Evolutionary conservation across 2,329 filamentous ascomycete species (phyloP).

Genomic region (Pyricularia sp.): DNA sequence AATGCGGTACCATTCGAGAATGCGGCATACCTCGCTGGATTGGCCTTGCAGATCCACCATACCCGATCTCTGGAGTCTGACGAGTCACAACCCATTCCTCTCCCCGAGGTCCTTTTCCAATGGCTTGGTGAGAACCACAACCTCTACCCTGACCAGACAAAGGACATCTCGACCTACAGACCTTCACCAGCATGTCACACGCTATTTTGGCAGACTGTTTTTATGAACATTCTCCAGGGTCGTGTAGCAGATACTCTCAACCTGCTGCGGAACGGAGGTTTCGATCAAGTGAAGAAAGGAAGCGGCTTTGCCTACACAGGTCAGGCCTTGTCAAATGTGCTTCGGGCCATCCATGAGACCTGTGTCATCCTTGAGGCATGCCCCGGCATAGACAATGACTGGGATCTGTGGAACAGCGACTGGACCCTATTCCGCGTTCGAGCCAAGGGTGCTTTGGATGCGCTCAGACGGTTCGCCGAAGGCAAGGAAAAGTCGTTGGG

Average conservation of each 20-base stretch:
- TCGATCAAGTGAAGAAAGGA: conserved; percentile 65
- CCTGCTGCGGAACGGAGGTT: conserved; percentile 66
- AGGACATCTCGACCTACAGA: conserved; percentile 51
- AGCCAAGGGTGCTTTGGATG: conserved; percentile 57
- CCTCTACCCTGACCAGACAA: conserved; percentile 57
- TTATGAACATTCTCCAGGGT: conserved; percentile 64
- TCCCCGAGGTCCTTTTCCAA: conserved; percentile 71
- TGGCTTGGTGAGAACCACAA: conserved; percentile 76
- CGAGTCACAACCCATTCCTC: conserved; percentile 31
- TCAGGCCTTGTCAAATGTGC: conserved; percentile 67
- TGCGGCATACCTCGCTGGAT: conserved; percentile 66
- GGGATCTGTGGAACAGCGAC: conserved; percentile 73
- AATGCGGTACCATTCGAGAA: conserved; percentile 58
- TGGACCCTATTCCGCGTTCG: conserved; percentile 80
- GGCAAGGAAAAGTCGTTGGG: conserved; percentile 30
- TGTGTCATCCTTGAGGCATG: conserved; percentile 63
- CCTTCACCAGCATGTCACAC: conserved; percentile 69
- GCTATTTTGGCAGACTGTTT: conserved; percentile 81
- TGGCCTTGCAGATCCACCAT: conserved; percentile 74
- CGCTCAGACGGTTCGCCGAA: conserved; percentile 72
- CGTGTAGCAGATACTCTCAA: conserved; percentile 57
- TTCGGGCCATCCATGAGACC: conserved; percentile 60
- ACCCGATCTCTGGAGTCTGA: conserved; percentile 33
- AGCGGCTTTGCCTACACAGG: conserved; percentile 63
- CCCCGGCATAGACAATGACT: conserved; percentile 61